Evolutionary conservation across 208 protist species (phyloP), one percentile per base, ranked within the genome.

Genomic region (Leishmania tarentolae): DNA sequence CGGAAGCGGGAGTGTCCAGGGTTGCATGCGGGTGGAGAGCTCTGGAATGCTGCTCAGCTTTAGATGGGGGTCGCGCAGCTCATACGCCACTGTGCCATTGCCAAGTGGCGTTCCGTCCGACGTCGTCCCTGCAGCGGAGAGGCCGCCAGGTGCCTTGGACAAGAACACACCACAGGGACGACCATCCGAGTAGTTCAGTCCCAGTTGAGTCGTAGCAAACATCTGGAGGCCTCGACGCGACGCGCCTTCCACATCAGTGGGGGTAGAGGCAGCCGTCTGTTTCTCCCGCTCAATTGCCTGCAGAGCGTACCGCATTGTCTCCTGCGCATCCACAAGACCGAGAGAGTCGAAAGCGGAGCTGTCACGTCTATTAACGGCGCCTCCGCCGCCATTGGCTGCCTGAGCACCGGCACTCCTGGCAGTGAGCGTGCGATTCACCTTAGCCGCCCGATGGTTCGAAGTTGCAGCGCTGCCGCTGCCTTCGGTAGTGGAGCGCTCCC

Each of bases 21-120:
- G 93, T 72, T 91, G 85, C 78, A 96, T 35, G 59, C 84, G 88
- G 35, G 56, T 53, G 37, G 79, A 68, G 5, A 93, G 74, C 85
- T 87, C 85, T 8, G 89, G 82, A 59, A 92, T 91, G 31, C 37
- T 76, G 66, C 71, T 89, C 63, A 94, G 83, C 75, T 89, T 88
- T 53, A 85, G 76, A 44, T 79, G 50, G 1, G 70, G 81, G 37
- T 85, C 80, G 57, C 80, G 72, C 46, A 90, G 66, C 63, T 92
- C 86, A 69, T 81, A 86, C 57, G 78, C 86, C 5, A 78, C 66
- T 3, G 69, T 68, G 31, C 72, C 69, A 63, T 85, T 83, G 61
- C 47, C 59, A 56, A 73, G 52, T 47, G 72, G 61, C 78, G 57
- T 66, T 24, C 52, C 50, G 44, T 42, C 63, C 21, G 50, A 28